Evolutionary conservation across 352 stramenopile genomes (phyloP).

Genomic region (Plasmopara halstedii): DNA sequence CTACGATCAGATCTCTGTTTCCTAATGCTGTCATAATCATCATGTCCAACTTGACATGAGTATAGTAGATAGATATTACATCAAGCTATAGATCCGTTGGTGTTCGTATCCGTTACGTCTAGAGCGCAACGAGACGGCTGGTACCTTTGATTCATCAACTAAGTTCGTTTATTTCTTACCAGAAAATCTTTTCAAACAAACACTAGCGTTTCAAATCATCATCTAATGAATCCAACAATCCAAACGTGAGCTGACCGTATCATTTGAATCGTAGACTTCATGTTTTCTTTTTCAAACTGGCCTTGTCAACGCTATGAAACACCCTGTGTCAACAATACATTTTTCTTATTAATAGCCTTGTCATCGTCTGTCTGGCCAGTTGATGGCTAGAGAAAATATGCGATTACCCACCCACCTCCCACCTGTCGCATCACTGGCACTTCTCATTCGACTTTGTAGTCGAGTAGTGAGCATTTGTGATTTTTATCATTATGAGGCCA

Average conservation of each 20-base stretch:
- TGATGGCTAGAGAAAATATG: slow-evolving; percentile 19
- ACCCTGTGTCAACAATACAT: slow-evolving; percentile 6
- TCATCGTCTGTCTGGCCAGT: background rate
- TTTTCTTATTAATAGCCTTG: background rate
- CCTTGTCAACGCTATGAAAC: slow-evolving; percentile 13
- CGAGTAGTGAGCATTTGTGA: background rate
- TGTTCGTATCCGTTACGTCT: background rate
- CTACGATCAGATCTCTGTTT: background rate
- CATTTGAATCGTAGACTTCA: background rate
- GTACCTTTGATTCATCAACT: background rate
- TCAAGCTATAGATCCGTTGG: background rate
- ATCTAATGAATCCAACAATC: background rate
- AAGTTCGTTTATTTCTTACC: background rate
- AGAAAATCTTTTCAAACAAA: too few relatives aligned
- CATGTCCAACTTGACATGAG: background rate
- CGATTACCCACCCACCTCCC: slow-evolving; percentile 18
- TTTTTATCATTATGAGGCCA: slow-evolving; percentile 12
- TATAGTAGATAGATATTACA: background rate
- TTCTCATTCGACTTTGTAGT: slow-evolving; percentile 18
- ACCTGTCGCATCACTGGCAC: slow-evolving; percentile 18
- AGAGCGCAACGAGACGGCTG: background rate
- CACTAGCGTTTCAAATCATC: slow-evolving; percentile 15
- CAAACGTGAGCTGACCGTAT: slow-evolving; percentile 1
- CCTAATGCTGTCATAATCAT: background rate
- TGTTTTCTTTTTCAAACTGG: slow-evolving; percentile 7